Percentiles rank a stretch among this genome's conserved stretches.
Conservation (phyloP, 805 yeast species). For the Komagataella mondaviorum region DNA sequence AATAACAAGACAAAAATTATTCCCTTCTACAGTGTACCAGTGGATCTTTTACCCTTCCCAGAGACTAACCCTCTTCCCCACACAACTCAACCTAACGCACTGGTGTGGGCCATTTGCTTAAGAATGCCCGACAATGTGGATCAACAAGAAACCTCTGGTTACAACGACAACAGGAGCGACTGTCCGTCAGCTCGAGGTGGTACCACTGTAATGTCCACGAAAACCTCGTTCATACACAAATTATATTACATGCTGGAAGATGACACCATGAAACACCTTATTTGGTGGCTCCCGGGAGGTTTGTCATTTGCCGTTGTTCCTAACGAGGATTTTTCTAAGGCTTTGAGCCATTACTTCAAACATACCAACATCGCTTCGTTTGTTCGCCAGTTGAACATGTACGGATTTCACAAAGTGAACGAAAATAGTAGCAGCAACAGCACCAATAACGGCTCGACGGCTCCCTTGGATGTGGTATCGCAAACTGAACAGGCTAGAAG, state of each 20-base stretch:
- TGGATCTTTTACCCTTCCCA: neutral
- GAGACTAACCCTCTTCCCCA: neutral
- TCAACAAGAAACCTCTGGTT: neutral
- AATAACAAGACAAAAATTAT: neutral
- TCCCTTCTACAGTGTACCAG: neutral
- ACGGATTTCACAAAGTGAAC: slow-evolving; percentile 67
- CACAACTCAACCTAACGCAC: neutral
- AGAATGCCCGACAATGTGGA: neutral
- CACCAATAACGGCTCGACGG: neutral
- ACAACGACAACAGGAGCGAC: neutral
- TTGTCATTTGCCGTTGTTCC: slow-evolving; percentile 67
- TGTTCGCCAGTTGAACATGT: slow-evolving; percentile 71
- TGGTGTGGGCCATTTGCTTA: neutral
- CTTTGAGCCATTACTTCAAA: slow-evolving; percentile 52
- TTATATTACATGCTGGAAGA: slow-evolving; percentile 87
- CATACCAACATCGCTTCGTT: slow-evolving; percentile 74
- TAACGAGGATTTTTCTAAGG: slow-evolving; percentile 76
- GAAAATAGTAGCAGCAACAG: slow-evolving; percentile 18
- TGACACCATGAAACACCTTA: slow-evolving; percentile 50
- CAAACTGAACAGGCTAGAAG: slow-evolving; percentile 4
- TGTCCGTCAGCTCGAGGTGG: neutral
- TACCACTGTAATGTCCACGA: slow-evolving; percentile 4
- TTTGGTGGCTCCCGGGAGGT: slow-evolving; percentile 72
- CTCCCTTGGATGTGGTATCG: neutral
- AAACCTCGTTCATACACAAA: slow-evolving; percentile 62